Base-by-base conservation (phyloP, 169 alveolate genomes). In the Plasmodium malariae region DNA sequence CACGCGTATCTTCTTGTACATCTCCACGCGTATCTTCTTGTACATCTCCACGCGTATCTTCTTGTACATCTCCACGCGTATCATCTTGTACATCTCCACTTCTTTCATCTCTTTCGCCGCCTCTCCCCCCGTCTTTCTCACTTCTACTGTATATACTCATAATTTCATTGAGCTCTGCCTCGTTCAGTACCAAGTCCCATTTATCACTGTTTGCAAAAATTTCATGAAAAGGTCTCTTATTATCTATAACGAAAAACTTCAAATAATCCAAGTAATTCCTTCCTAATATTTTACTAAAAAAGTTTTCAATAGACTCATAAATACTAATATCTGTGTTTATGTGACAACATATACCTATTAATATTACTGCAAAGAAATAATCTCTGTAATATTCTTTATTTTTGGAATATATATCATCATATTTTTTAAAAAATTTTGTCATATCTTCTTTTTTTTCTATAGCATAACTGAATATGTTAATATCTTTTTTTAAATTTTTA, bases 151-250 rank as follows among this genome's bases (percentile, higher is more conserved):
- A 76, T 45, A 76, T 76, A 5, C 28, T 26, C 89, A 76, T 62
- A 12, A 76, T 43, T 48, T 76, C 89, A 34, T 32, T 45, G 30
- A 28, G 71, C 24, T 76, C 89, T 2, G 19, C 19, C 14, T 76
- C 89, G 32, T 54, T 76, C 21, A 76, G 21, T 11, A 76, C 89
- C 26, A 76, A 30, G n/a, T 76, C 78, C 89, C 89, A 76, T 51
- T 54, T 76, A 30, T 60, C 63, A 76, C 54, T 62, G 5, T 40
- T 63, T 12, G n/a, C 37, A 54, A 76, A 76, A 7, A 76, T 76
- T 36, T 76, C 89, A 45, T 76, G 65, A 28, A 62, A 76, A 2
- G 89, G 89, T 5, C 89, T 26, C 37, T 67, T 76, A 76, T 76
- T 76, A 6, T 76, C 89, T 34, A 76, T 62, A 45, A 76, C 89